Evolutionary conservation across 108 stramenopile species (phyloP), one percentile per base, ranked within the genome.

Genomic region (Pseudonitzschia multiseries): DNA sequence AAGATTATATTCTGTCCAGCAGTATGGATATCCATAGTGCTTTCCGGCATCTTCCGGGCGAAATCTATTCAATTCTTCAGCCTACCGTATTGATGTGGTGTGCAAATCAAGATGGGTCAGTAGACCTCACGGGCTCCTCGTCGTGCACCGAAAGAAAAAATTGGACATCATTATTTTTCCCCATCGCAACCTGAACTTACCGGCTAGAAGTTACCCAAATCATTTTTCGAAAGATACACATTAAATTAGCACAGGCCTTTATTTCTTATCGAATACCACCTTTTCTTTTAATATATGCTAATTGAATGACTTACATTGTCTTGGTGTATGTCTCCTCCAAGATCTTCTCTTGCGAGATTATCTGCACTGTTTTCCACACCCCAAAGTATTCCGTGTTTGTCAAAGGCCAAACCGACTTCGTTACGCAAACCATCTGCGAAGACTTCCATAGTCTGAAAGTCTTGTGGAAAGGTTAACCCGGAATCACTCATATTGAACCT

Each of bases 331-430:
- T 87, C 83, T 18, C 88, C 90, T 20, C 90, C 90, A 22, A 91
- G 66, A 72, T 91, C 90, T 18, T 75, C 74, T 59, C 90, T 50
- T 0, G 64, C 20, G n/a, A 91, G 65, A 50, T 79, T 81, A 65
- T 91, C 90, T 42, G 90, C 84, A 48, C 85, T 76, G 66, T 89
- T 89, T 68, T 91, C 90, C n/a, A 89, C 88, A 18, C 90, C 90
- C 87, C 87, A 91, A 14, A 91, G 77, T 28, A 75, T 79, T 51
- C 86, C 88, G 67, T 76, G 67, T 8, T 57, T 68, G 67, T 91
- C 90, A 72, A 91, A 91, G 0, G 87, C 88, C n/a, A 91, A 57
- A 5, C 90, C 90, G 31, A 91, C 90, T 56, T 87, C 86, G 71
- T 91, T 91, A 20, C 90, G 59, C 14, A 91, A 36, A 20, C 90